These are phyloP conservation scores for Exophiala sideris DNA, from an alignment of 2,329 filamentous ascomycete genomes.

Conservation along the genomic window DNA sequence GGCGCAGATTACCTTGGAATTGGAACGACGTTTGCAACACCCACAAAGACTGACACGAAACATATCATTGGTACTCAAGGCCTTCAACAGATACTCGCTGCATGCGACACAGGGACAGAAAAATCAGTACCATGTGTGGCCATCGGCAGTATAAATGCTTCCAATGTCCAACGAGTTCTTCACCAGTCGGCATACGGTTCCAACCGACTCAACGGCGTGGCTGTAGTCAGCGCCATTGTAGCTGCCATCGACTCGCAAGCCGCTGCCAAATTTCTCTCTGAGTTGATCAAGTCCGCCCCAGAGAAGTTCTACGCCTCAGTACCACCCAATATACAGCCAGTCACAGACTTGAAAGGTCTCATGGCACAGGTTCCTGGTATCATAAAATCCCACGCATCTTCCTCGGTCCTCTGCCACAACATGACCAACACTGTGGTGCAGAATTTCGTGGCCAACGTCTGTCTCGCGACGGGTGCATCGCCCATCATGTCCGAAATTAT, in stretches of 20 bases:
- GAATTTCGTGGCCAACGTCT: slow-evolving; percentile 90
- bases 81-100: slow-evolving; percentile 62
- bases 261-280: slow-evolving; percentile 58
- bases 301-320: slow-evolving; percentile 30
- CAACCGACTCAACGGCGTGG: slow-evolving; percentile 67
- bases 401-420: slow-evolving; percentile 79
- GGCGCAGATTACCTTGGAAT: slow-evolving; percentile 92
- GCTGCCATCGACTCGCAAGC: slow-evolving; percentile 64
- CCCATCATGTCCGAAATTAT: slow-evolving; percentile 93
- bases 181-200: slow-evolving; percentile 57
- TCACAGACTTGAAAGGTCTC: slow-evolving; percentile 27
- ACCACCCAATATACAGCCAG: slow-evolving; percentile 31
- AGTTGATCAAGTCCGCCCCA: slow-evolving; percentile 49
- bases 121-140: slow-evolving; percentile 63
- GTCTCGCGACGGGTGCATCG: slow-evolving; percentile 72
- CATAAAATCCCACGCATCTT: slow-evolving; percentile 59
- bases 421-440: slow-evolving; percentile 98
- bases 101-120: slow-evolving; percentile 50
- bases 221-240: slow-evolving; percentile 86
- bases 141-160: slow-evolving; percentile 81
- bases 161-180: slow-evolving; percentile 70
- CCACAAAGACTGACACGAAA: slow-evolving; percentile 87
- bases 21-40: slow-evolving; percentile 82
- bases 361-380: slow-evolving; percentile 43
- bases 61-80: slow-evolving; percentile 72